These are phyloP conservation scores for Didymella arachidicola DNA, from an alignment of 2,329 filamentous ascomycete genomes.

Conservation along the genomic window DNA sequence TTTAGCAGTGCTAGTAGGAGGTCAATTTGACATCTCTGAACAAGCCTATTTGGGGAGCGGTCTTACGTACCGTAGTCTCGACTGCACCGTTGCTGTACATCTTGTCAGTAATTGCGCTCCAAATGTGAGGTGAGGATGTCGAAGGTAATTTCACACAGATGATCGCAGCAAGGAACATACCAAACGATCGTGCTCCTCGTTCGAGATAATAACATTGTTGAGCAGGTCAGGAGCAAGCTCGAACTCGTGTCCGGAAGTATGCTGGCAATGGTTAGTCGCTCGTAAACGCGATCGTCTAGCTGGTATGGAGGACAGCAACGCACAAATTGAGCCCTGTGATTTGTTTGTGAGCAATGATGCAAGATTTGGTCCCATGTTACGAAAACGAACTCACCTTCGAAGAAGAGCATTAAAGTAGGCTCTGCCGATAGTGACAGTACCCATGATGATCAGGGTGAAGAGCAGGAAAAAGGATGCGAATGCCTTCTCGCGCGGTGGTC, in stretches of 20 bases:
- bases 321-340: constrained; percentile 59
- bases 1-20: constrained; percentile 53
- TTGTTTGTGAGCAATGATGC: constrained; percentile 32
- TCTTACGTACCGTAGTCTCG: constrained; percentile 63
- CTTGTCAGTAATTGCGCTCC: constrained; percentile 1
- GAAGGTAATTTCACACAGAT: neutral
- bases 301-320: constrained; percentile 33
- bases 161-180: constrained; percentile 49
- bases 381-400: constrained; percentile 60
- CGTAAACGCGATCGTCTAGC: neutral
- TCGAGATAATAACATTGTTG: constrained; percentile 63
- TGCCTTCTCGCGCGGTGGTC: constrained; percentile 15
- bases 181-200: constrained; percentile 68
- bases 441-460: constrained; percentile 41
- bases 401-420: constrained; percentile 68
- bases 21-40: constrained; percentile 7
- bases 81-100: constrained; percentile 49
- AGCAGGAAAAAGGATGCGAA: constrained; percentile 17
- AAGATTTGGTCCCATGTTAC: too few relatives aligned
- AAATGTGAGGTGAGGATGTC: neutral
- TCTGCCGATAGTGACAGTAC: constrained; percentile 66
- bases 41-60: neutral
- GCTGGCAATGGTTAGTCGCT: constrained; percentile 41
- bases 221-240: constrained; percentile 47
- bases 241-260: constrained; percentile 51